phyloP scores from a whole-genome alignment of 768 basidiomycete genomes.

The Lactifluus rugatus region DNA sequence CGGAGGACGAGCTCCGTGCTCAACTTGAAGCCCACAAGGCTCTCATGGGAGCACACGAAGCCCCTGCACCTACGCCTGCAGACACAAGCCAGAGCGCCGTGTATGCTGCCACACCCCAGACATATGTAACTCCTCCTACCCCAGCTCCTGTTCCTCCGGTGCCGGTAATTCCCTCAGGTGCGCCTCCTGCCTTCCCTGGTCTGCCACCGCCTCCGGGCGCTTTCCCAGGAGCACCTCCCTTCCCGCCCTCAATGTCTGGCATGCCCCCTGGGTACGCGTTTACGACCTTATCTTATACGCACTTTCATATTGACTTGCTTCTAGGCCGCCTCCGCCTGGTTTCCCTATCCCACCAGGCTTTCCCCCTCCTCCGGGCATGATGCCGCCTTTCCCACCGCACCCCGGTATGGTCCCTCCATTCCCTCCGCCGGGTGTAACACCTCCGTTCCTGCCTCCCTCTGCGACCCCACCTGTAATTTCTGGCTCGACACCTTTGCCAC shows the following conservation, averaged over 20 bases:
- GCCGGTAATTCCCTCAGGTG: conserved; percentile 34
- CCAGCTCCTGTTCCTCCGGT: conserved; percentile 27
- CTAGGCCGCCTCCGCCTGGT: conserved; percentile 26
- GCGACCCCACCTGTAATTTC: conserved; percentile 25
- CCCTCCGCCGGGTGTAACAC: conserved; percentile 24
- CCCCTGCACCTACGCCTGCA: conserved; percentile 29
- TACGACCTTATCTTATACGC: conserved; percentile 26
- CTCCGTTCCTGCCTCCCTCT: conserved; percentile 25
- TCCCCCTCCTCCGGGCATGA: conserved; percentile 25
- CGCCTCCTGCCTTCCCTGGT: conserved; percentile 35
- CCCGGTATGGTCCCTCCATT: conserved; percentile 19
- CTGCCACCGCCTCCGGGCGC: conserved; percentile 34
- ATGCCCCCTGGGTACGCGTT: conserved; percentile 31
- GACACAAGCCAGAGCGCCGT: conserved; percentile 47
- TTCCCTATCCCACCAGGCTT: conserved; percentile 27
- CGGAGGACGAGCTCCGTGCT: conserved; percentile 74
- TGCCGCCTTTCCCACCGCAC: conserved; percentile 22
- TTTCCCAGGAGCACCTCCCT: conserved; percentile 29
- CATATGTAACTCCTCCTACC: conserved; percentile 42
- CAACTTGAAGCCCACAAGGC: conserved; percentile 87
- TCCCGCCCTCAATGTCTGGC: conserved; percentile 30
- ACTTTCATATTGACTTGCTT: conserved; percentile 28
- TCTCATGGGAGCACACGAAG: conserved; percentile 65
- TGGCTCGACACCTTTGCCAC: conserved; percentile 22
- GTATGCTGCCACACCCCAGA: conserved; percentile 64